Percentiles rank a stretch among this genome's conserved stretches.
These are phyloP conservation scores for Vitis amurensis DNA, from an alignment of 164 flowering plant species.

Conservation along the genomic window DNA sequence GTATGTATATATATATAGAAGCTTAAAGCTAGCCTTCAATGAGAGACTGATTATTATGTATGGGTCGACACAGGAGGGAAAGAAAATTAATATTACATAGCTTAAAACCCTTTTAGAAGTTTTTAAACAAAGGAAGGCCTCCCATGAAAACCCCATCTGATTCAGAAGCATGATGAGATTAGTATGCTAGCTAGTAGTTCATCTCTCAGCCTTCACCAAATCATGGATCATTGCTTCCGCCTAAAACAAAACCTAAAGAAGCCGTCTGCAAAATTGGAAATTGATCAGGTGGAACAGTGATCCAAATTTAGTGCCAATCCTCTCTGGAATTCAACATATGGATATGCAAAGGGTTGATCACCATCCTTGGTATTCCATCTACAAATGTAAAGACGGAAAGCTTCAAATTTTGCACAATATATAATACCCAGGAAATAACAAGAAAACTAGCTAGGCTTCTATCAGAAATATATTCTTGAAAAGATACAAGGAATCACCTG, in stretches of 20 bases:
- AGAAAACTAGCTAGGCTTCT: too few relatives aligned
- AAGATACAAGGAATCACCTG: slow-evolving; percentile 35
- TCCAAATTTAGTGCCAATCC: slow-evolving; percentile 43
- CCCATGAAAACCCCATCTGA: neutral
- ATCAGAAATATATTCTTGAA: too few relatives aligned
- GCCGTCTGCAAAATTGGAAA: neutral
- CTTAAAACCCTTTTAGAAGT: neutral
- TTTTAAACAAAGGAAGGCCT: neutral
- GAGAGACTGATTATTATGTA: neutral
- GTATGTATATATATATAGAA: too few relatives aligned
- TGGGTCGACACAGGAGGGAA: neutral
- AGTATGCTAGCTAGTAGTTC: too few relatives aligned
- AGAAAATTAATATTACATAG: neutral
- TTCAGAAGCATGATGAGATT: neutral
- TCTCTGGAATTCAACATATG: slow-evolving; percentile 59
- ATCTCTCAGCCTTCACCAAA: too few relatives aligned
- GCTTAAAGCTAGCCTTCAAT: too few relatives aligned
- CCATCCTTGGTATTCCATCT: slow-evolving; percentile 55
- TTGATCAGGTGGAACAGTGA: slow-evolving; percentile 3
- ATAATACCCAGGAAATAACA: too few relatives aligned
- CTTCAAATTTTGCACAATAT: neutral
- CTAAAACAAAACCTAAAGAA: slow-evolving; percentile 1
- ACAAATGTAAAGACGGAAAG: neutral
- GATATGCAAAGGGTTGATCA: slow-evolving; percentile 60
- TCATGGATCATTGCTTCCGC: too few relatives aligned